Percentiles rank a stretch among this genome's conserved stretches.
These are phyloP conservation scores for Cryphonectria nitschkei DNA, from an alignment of 2,329 filamentous ascomycete genomes.

Conservation along the genomic window DNA sequence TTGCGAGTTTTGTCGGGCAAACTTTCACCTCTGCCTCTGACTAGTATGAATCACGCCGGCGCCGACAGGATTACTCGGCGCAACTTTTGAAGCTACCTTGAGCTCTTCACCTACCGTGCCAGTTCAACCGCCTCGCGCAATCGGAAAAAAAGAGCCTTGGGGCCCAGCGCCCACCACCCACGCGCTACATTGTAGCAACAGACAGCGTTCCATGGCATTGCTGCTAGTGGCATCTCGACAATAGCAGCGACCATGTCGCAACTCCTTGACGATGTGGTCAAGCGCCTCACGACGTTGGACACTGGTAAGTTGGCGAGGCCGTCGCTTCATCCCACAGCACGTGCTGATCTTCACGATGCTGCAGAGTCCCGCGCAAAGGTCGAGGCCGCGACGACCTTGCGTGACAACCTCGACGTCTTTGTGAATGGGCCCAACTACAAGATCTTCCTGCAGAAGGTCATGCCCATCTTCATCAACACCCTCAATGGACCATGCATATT, in stretches of 20 bases:
- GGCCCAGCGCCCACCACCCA: not conserved
- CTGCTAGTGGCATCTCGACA: slow-evolving; percentile 12
- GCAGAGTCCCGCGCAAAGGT: slow-evolving; percentile 81
- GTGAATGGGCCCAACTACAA: slow-evolving; percentile 76
- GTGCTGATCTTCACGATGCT: slow-evolving; percentile 26
- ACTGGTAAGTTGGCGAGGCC: slow-evolving; percentile 48
- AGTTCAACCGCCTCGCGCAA: not conserved
- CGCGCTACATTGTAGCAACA: not conserved
- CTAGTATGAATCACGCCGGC: slow-evolving; percentile 12
- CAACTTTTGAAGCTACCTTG: slow-evolving; percentile 33
- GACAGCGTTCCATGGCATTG: slow-evolving; percentile 28
- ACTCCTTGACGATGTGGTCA: slow-evolving; percentile 66
- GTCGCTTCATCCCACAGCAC: slow-evolving; percentile 5
- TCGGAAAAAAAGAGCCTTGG: not conserved
- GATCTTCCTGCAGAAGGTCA: slow-evolving; percentile 81
- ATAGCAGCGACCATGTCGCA: slow-evolving; percentile 63
- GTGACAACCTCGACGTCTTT: slow-evolving; percentile 90
- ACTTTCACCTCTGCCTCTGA: not conserved
- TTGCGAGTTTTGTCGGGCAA: not conserved
- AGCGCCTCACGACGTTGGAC: slow-evolving; percentile 60
- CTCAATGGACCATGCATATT: slow-evolving; percentile 87
- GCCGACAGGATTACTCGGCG: slow-evolving; percentile 12
- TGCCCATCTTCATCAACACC: slow-evolving; percentile 87
- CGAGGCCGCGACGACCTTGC: slow-evolving; percentile 81
- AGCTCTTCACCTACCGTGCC: slow-evolving; percentile 12